These are phyloP conservation scores for Purpureocillium takamizusanense DNA, from an alignment of 2,329 filamentous ascomycete genomes.

Conservation along the genomic window DNA sequence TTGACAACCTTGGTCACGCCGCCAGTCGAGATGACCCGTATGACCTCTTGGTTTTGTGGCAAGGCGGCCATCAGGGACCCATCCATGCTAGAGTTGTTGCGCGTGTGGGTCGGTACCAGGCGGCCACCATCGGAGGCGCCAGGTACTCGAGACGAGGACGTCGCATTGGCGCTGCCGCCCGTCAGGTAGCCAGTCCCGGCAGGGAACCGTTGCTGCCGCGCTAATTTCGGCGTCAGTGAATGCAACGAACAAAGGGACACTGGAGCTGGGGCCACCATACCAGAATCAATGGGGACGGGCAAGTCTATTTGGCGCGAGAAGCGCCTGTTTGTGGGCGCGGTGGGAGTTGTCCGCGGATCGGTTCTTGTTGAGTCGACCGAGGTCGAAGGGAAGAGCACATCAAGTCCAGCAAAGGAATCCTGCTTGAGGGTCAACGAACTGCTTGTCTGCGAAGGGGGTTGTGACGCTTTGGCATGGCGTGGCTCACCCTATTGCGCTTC, in stretches of 20 bases:
- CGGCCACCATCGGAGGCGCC: slow-evolving; percentile 57
- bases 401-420: slow-evolving; percentile 78
- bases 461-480: too few relatives aligned
- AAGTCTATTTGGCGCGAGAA: slow-evolving; percentile 55
- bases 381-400: slow-evolving; percentile 45
- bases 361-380: slow-evolving; percentile 39
- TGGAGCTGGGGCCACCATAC: slow-evolving; percentile 32
- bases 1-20: slow-evolving; percentile 91
- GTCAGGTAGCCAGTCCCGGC: slow-evolving; percentile 37
- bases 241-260: slow-evolving; percentile 42
- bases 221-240: slow-evolving; percentile 40
- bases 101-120: slow-evolving; percentile 59
- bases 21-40: slow-evolving; percentile 85
- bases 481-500: slow-evolving; percentile 73
- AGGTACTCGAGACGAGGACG: slow-evolving; percentile 41
- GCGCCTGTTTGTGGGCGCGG: slow-evolving; percentile 40
- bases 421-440: slow-evolving; percentile 21
- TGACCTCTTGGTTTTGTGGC: slow-evolving; percentile 78
- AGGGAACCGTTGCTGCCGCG: slow-evolving; percentile 45
- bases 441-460: not conserved
- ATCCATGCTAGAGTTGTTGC: slow-evolving; percentile 78
- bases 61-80: slow-evolving; percentile 78
- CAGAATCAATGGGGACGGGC: slow-evolving; percentile 29
- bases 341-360: slow-evolving; percentile 39
- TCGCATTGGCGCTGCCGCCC: slow-evolving; percentile 37